A percentile compares a stretch with the other conserved stretches of the same genome.
Evolutionary conservation across 2,329 filamentous ascomycete species (phyloP).

Genomic region (Samsoniella hepiali): DNA sequence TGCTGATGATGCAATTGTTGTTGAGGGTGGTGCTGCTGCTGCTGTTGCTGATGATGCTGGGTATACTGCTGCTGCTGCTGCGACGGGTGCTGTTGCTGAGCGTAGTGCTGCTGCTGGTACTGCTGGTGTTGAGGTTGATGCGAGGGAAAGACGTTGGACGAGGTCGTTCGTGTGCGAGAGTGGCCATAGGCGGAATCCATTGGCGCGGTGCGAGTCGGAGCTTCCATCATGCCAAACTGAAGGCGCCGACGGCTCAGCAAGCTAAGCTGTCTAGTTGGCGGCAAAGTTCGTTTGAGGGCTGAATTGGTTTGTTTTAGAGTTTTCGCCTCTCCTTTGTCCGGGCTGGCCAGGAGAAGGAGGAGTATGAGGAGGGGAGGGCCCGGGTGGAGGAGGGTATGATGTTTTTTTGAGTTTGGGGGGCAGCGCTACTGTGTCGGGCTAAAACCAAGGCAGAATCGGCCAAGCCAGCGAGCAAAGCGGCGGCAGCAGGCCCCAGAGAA

Average conservation of each 20-base stretch:
- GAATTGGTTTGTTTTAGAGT: constrained; percentile 2
- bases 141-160: constrained; percentile 50
- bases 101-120: neutral
- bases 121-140: constrained; percentile 5
- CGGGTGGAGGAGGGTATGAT: constrained; percentile 7
- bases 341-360: neutral
- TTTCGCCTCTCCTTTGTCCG: neutral
- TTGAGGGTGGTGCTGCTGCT: constrained; percentile 24
- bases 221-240: constrained; percentile 12
- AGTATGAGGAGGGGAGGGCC: neutral
- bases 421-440: constrained; percentile 3
- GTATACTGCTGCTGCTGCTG: neutral
- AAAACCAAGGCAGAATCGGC: constrained; percentile 16
- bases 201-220: constrained; percentile 28
- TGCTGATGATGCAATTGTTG: constrained; percentile 16
- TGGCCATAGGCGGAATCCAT: constrained; percentile 46
- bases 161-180: constrained; percentile 54
- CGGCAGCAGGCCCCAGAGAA: neutral
- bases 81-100: neutral
- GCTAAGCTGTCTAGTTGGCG: neutral
- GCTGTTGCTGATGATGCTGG: constrained; percentile 3
- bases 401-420: constrained; percentile 17
- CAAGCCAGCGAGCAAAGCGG: neutral
- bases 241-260: neutral
- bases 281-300: neutral